phyloP scores from a whole-genome alignment of 495 filamentous ascomycete genomes.

The Hypoxylon intermedium region DNA sequence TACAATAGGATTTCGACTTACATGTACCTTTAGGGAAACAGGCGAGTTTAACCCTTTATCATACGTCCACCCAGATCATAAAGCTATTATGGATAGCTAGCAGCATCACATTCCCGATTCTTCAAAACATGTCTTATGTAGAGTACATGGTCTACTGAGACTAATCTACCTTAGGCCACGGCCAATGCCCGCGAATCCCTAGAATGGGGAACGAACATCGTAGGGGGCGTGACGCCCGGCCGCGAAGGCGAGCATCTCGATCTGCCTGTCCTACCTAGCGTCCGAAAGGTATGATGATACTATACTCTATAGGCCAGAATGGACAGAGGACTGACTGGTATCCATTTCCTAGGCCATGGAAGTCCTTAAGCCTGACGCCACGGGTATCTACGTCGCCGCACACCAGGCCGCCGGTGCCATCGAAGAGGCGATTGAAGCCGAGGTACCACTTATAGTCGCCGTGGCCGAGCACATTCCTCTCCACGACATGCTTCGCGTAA shows the following conservation, averaged over 20 bases:
- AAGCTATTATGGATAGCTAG: background rate
- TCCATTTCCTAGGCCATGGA: slow-evolving; percentile 67
- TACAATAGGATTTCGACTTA: slow-evolving; percentile 12
- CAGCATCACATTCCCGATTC: too few species aligned
- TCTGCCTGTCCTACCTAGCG: slow-evolving; percentile 77
- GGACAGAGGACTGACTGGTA: slow-evolving; percentile 1
- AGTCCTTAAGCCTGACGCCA: slow-evolving; percentile 79
- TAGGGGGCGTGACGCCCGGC: slow-evolving; percentile 84
- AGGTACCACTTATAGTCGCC: slow-evolving; percentile 85
- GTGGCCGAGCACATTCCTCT: slow-evolving; percentile 92
- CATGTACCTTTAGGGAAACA: slow-evolving; percentile 44
- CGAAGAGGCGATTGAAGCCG: slow-evolving; percentile 86
- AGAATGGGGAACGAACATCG: slow-evolving; percentile 85
- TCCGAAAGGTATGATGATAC: slow-evolving; percentile 69
- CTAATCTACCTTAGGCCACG: slow-evolving; percentile 63
- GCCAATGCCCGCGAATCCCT: slow-evolving; percentile 83
- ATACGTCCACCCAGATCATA: background rate
- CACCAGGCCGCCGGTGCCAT: slow-evolving; percentile 78
- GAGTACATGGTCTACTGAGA: background rate
- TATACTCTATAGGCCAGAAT: too few species aligned
- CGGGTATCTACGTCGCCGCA: slow-evolving; percentile 85
- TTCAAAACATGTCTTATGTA: too few species aligned
- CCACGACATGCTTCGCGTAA: slow-evolving; percentile 81
- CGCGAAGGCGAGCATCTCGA: slow-evolving; percentile 80
- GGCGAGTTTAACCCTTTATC: slow-evolving; percentile 29